A percentile compares a stretch with the other conserved stretches of the same genome.
These are phyloP conservation scores for Calonectria crousiana DNA, from an alignment of 2,329 filamentous ascomycete species.

Conservation along the genomic window DNA sequence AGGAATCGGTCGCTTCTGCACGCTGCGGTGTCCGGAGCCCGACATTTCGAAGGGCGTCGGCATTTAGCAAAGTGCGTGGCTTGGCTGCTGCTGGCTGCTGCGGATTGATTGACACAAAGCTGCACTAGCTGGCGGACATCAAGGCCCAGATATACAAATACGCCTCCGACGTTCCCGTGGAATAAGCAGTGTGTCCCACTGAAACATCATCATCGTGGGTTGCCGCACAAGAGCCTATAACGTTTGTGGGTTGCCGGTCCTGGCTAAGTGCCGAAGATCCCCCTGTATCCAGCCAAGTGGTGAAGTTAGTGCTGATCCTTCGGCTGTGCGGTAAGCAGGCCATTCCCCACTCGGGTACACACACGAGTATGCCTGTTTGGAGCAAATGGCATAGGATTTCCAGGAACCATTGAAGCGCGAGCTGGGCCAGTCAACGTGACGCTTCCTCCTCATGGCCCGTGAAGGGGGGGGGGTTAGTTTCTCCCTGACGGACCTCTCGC, in stretches of 20 bases:
- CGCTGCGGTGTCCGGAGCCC: not conserved
- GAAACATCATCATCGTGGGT: not conserved
- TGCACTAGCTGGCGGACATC: not conserved
- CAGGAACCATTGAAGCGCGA: not conserved
- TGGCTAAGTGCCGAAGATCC: conserved; percentile 13
- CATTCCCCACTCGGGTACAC: not conserved
- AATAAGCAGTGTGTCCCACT: not conserved
- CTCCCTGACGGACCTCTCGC: too few relatives aligned
- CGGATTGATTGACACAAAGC: not conserved
- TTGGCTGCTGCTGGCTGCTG: not conserved
- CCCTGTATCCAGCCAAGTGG: not conserved
- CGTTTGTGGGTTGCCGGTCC: not conserved
- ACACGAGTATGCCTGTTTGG: conserved; percentile 1
- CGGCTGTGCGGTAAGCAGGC: not conserved
- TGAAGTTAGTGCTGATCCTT: not conserved
- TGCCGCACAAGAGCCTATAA: not conserved
- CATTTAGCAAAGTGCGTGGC: not conserved
- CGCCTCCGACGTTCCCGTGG: not conserved
- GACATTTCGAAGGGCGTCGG: not conserved
- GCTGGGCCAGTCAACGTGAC: not conserved
- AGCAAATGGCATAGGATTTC: not conserved
- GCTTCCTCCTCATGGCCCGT: too few relatives aligned
- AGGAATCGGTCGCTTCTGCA: not conserved
- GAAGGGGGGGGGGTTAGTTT: not conserved
- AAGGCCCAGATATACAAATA: not conserved